Percentiles rank a stretch among this genome's conserved stretches.
These are phyloP conservation scores for Calonectria crousiana DNA, from an alignment of 2,329 filamentous ascomycete species.

Conservation along the genomic window DNA sequence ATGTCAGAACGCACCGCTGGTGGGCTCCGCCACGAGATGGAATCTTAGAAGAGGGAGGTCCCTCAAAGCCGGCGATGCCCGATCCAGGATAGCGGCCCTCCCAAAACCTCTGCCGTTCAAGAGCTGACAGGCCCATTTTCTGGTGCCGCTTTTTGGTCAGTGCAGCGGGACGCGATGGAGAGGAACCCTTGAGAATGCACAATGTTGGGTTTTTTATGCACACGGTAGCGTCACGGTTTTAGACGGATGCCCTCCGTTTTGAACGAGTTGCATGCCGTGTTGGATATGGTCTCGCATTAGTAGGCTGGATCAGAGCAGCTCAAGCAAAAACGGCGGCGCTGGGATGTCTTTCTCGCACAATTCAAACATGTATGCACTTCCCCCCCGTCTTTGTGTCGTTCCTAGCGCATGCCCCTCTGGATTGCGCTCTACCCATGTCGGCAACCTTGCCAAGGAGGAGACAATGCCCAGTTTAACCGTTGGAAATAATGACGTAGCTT, in stretches of 20 bases:
- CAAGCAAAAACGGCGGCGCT: too few species aligned
- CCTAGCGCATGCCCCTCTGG: background rate
- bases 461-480: background rate
- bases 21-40: constrained; percentile 22
- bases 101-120: background rate
- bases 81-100: constrained; percentile 5
- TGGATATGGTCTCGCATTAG: too few species aligned
- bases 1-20: background rate
- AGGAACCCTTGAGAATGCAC: constrained; percentile 1
- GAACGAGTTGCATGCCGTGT: background rate
- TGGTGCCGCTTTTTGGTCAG: constrained; percentile 5
- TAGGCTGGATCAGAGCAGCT: background rate
- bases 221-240: background rate
- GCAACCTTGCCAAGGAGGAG: background rate
- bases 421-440: background rate
- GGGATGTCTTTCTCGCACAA: background rate
- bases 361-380: background rate
- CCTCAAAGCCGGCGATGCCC: background rate
- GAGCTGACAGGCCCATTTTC: constrained; percentile 2
- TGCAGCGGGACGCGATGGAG: background rate
- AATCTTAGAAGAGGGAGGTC: constrained; percentile 22
- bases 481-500: background rate
- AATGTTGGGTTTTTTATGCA: background rate
- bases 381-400: background rate
- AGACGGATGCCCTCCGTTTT: background rate